Conservation (phyloP, 768 basidiomycete genomes). For the Rhizopogon vesiculosus region DNA sequence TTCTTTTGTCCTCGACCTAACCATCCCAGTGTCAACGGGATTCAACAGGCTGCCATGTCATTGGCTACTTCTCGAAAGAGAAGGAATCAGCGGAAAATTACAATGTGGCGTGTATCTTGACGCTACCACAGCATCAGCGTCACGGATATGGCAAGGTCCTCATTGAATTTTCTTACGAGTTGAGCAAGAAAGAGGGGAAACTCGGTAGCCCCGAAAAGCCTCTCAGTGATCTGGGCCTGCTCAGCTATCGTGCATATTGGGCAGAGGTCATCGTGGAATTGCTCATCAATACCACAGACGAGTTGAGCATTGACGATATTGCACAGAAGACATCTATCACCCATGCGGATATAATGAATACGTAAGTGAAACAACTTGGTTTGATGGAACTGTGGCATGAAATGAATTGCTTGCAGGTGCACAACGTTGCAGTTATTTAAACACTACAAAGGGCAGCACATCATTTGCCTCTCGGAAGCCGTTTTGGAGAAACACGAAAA, state of each 20-base stretch:
- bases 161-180: slow-evolving; percentile 97
- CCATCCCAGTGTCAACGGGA: slow-evolving; percentile 69
- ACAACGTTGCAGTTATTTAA: slow-evolving; percentile 94
- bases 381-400: slow-evolving; percentile 7
- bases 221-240: slow-evolving; percentile 86
- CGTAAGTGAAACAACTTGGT: slow-evolving; percentile 54
- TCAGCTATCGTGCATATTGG: slow-evolving; percentile 96
- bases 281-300: slow-evolving; percentile 62
- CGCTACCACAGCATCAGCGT: slow-evolving; percentile 97
- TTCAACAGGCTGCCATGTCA: slow-evolving; percentile 85
- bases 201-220: slow-evolving; percentile 98
- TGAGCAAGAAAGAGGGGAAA: slow-evolving; percentile 94
- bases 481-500: slow-evolving; percentile 91
- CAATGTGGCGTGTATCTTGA: slow-evolving; percentile 98
- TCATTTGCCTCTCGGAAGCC: slow-evolving; percentile 87
- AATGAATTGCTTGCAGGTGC: slow-evolving; percentile 50
- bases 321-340: slow-evolving; percentile 94
- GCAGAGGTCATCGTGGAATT: slow-evolving; percentile 93
- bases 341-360: slow-evolving; percentile 96
- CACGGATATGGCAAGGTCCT: slow-evolving; percentile 93
- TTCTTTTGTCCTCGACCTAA: slow-evolving; percentile 9
- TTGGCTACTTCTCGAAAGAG: slow-evolving; percentile 99
- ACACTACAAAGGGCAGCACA: slow-evolving; percentile 92
- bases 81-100: slow-evolving; percentile 98
- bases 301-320: slow-evolving; percentile 94